A percentile compares a stretch with the other conserved stretches of the same genome.
Evolutionary conservation across 139 green algal species (phyloP).

Genomic region (Edaphochlamys debaryana): DNA sequence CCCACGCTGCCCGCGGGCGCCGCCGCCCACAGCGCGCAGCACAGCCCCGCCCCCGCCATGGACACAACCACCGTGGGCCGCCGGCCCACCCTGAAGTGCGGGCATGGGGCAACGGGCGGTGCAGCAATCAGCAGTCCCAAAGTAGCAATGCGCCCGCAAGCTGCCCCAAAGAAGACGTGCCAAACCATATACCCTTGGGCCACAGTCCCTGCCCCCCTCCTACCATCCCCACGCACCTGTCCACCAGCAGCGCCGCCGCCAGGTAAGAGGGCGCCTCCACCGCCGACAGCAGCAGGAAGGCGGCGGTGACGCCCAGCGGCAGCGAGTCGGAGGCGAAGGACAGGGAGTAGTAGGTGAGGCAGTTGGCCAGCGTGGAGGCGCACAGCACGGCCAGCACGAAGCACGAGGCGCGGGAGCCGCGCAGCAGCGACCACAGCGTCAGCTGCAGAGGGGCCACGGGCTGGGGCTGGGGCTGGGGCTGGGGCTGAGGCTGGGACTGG

Average conservation of each 20-base stretch:
- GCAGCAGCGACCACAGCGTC: neutral
- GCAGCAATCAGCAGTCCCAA: too few species aligned
- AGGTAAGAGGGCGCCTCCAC: neutral
- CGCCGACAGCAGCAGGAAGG: neutral
- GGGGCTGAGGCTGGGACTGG: too few species aligned
- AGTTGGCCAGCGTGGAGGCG: neutral
- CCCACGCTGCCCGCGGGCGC: too few species aligned
- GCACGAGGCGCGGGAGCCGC: too few species aligned
- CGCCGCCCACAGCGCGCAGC: neutral
- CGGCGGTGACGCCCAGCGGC: neutral
- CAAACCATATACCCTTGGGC: too few species aligned
- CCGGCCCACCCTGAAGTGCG: neutral
- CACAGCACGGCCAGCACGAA: neutral
- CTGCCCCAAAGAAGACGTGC: too few species aligned
- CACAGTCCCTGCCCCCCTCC: too few species aligned
- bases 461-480: too few species aligned
- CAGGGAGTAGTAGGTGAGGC: neutral
- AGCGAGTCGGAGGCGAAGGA: neutral
- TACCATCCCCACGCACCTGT: too few species aligned
- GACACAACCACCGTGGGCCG: neutral
- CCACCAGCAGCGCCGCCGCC: neutral
- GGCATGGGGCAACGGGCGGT: neutral
- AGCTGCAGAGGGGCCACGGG: too few species aligned
- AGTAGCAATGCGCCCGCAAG: too few species aligned
- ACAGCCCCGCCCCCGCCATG: neutral